Evolutionary conservation across 345 rosid genomes (phyloP), one percentile per base, ranked within the genome.

Genomic region (Kernera saxatilis): DNA sequence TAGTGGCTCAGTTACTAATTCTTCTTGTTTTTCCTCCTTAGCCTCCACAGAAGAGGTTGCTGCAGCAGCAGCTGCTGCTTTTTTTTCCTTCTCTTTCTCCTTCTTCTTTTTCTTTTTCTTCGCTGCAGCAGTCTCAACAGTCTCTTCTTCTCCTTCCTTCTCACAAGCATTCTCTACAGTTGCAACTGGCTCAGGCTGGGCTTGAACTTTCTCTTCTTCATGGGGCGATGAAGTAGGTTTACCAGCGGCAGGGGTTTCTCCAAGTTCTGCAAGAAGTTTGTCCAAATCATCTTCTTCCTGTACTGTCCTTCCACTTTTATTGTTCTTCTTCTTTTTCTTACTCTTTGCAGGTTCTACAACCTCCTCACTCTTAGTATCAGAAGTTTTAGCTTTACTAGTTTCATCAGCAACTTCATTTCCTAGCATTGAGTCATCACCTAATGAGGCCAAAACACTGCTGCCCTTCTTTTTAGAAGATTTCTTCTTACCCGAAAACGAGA

Each of bases 251-350:
- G 84, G 78, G 18, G 41, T 70, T 78, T 76, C 93, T 62, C 95
- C 96, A 79, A 91, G 96, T 77, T 83, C 93, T 5, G 98, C 93
- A 50, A 94, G 96, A 77, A 94, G 76, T 82, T 86, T 89, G 76
- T 91, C 99, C 86, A 94, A 83, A 72, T 94, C 99, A 10, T 88
- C 95, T 81, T 94, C 98, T 79, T 94, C 97, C 55, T 94, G 88
- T 44, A 83, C 95, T 61, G 97, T 88, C 72, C 96, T 91, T 51
- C 87, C 96, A 77, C 87, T 84, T 81, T 89, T 90, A 49, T 77
- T 82, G 55, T 84, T 88, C 84, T 93, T 89, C 82, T 89, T 91
- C 57, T 86, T 88, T 55, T 76, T 76, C 85, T 93, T 93, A 48
- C 76, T 82, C 86, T 91, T 94, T 5, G 85, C 80, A 60, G 87